Evolutionary conservation across 2,329 filamentous ascomycete species (phyloP).

Genomic region (Trichoderma sp.): DNA sequence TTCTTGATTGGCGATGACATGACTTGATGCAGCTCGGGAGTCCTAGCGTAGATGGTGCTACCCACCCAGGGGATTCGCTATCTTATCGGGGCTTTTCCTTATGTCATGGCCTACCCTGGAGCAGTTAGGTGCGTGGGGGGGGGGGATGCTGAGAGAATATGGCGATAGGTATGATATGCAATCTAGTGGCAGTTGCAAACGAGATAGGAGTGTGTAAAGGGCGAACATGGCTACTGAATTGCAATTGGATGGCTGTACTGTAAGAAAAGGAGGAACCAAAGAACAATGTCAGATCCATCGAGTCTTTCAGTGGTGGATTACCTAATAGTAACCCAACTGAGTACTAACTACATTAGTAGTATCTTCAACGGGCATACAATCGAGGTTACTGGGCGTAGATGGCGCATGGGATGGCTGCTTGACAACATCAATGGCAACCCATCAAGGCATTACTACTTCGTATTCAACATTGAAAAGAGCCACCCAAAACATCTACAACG

Average conservation of each 20-base stretch:
- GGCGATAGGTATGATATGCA: neutral
- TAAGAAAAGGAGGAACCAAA: neutral
- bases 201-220: neutral
- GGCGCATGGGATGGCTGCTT: neutral
- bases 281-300: neutral
- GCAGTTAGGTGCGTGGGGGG: neutral
- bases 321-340: too few species aligned
- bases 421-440: neutral
- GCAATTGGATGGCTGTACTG: neutral
- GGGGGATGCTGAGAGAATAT: neutral
- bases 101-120: neutral
- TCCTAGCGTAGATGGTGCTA: conserved; percentile 12
- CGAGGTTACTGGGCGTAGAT: neutral
- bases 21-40: neutral
- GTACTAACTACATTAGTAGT: too few species aligned
- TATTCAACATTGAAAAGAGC: neutral
- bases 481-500: neutral
- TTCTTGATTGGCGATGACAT: conserved; percentile 11
- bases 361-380: neutral
- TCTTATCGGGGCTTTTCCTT: conserved; percentile 1
- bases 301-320: neutral
- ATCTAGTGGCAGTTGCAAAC: too few species aligned
- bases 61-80: neutral
- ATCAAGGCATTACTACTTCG: neutral
- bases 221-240: neutral